Conservation (phyloP, 2,329 filamentous ascomycete species). For the Cordyceps cicadae region DNA sequence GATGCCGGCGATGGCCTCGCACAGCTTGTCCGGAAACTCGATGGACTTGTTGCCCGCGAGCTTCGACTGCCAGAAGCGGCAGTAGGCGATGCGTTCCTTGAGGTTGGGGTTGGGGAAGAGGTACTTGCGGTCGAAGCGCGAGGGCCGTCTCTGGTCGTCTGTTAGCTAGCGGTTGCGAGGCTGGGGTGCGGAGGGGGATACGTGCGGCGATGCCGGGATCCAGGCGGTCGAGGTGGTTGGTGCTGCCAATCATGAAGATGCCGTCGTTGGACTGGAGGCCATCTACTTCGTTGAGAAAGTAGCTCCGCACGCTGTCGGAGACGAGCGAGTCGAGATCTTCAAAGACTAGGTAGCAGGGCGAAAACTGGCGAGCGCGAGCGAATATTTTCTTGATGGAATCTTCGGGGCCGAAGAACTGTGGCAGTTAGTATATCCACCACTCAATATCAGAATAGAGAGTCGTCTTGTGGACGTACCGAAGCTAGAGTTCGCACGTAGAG, state of each 20-base stretch:
- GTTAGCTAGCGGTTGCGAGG: not conserved
- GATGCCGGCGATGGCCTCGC: slow-evolving; percentile 50
- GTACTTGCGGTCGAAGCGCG: slow-evolving; percentile 60
- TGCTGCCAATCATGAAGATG: slow-evolving; percentile 60
- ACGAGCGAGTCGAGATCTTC: slow-evolving; percentile 65
- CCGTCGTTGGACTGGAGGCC: slow-evolving; percentile 62
- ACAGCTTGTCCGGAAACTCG: slow-evolving; percentile 52
- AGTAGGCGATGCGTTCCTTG: slow-evolving; percentile 49
- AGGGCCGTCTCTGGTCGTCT: slow-evolving; percentile 47
- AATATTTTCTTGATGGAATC: slow-evolving; percentile 46
- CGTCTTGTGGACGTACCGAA: slow-evolving; percentile 23
- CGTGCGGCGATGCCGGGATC: slow-evolving; percentile 55
- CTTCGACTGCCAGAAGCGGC: slow-evolving; percentile 53
- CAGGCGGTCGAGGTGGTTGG: slow-evolving; percentile 57
- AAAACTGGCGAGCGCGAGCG: slow-evolving; percentile 48
- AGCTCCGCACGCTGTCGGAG: slow-evolving; percentile 50
- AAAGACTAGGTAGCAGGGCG: slow-evolving; percentile 63
- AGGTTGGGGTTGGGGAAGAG: slow-evolving; percentile 50
- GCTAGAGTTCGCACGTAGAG: slow-evolving; percentile 51
- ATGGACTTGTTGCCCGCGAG: slow-evolving; percentile 48
- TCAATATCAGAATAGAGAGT: not conserved
- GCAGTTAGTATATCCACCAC: not conserved
- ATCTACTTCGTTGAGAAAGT: slow-evolving; percentile 67
- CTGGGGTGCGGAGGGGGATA: not conserved
- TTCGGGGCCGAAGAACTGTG: slow-evolving; percentile 47